Evolutionary conservation across 2,329 filamentous ascomycete genomes (phyloP).

Genomic region (Coniochaeta hoffmannii): DNA sequence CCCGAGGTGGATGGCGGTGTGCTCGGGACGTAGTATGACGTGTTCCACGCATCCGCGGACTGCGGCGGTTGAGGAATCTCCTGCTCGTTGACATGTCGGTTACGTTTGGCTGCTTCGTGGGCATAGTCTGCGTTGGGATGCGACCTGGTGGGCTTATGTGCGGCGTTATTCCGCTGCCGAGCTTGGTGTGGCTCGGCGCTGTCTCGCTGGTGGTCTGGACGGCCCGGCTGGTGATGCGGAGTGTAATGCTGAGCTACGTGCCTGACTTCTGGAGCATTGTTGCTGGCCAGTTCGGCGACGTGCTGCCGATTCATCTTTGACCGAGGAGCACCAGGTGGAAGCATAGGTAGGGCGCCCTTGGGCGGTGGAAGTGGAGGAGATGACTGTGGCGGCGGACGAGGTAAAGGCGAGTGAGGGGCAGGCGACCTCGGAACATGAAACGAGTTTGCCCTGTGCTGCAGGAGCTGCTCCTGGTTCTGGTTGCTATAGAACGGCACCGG

Average conservation of each 20-base stretch:
- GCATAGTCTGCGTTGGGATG: background rate
- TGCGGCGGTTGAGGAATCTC: background rate
- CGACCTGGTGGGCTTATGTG: background rate
- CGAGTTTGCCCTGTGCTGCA: background rate
- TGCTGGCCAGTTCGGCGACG: background rate
- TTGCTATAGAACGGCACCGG: constrained; percentile 1
- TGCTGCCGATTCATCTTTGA: background rate
- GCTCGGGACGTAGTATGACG: background rate
- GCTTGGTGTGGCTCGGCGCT: background rate
- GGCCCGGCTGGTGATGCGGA: background rate
- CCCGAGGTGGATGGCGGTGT: background rate
- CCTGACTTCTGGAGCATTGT: background rate
- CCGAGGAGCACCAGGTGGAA: background rate
- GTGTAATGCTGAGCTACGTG: background rate
- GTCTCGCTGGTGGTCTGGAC: background rate
- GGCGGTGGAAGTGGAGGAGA: background rate
- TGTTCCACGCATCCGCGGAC: background rate
- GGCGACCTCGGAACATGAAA: background rate
- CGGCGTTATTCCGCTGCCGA: background rate
- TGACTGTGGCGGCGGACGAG: background rate
- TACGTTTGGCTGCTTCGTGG: background rate
- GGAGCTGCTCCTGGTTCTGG: constrained; percentile 1
- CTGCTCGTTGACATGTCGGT: background rate
- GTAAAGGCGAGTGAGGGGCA: background rate
- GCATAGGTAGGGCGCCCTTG: background rate